Evolutionary conservation across 1,139 yeast genomes (phyloP).

Genomic region (Blastobotrys indianensis): DNA sequence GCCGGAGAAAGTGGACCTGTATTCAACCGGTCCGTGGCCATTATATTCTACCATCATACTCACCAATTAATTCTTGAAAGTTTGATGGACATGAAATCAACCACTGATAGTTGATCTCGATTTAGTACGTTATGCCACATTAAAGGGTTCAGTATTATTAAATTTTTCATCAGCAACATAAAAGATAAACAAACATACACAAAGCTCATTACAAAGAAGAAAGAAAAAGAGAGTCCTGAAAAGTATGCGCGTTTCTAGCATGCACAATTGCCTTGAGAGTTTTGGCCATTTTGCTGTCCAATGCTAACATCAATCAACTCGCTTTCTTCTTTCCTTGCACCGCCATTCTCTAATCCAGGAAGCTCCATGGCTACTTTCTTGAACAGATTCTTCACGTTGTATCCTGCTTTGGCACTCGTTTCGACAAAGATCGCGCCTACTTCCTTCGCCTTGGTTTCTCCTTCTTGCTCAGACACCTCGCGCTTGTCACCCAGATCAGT

Average conservation of each 20-base stretch:
- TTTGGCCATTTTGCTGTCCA: conserved; percentile 27
- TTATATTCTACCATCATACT: no score
- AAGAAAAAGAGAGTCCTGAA: no score
- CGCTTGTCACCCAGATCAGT: conserved; percentile 60
- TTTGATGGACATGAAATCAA: no score
- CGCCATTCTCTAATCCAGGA: conserved; percentile 65
- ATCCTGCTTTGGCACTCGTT: conserved; percentile 92
- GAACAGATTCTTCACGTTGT: conserved; percentile 83
- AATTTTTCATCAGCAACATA: no score
- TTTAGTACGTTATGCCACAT: no score
- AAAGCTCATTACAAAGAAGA: no score
- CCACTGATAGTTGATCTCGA: no score
- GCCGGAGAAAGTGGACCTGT: no score
- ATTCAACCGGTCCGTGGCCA: no score
- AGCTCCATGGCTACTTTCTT: conserved; percentile 85
- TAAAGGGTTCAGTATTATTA: no score
- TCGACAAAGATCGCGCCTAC: conserved; percentile 81
- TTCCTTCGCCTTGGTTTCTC: conserved; percentile 68
- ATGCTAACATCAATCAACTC: conserved; percentile 55
- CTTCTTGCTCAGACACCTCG: conserved; percentile 76
- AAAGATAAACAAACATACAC: no score
- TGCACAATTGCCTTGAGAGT: conserved; percentile 2
- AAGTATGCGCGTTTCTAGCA: not conserved
- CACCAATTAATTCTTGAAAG: no score
- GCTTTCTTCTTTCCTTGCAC: conserved; percentile 25